Base-by-base conservation (phyloP, 2,329 filamentous ascomycete genomes). In the Calonectria naviculata region DNA sequence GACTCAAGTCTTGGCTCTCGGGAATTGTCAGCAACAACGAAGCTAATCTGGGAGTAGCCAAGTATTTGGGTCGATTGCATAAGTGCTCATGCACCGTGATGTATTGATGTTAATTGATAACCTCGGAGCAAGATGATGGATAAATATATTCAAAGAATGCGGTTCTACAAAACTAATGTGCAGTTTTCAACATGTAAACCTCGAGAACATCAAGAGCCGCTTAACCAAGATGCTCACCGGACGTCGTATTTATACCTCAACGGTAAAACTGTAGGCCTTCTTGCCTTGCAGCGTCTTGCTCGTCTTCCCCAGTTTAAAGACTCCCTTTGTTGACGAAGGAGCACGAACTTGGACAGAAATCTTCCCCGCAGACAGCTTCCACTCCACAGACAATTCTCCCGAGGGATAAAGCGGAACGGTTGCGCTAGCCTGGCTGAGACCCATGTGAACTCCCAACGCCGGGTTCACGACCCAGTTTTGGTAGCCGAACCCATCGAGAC, bases 391-490 rank as follows among this genome's bases (percentile, higher is more conserved):
- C 2, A 66, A 8, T n/a, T 44, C 28, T 6, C 49, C 49, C 9
- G 49, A 66, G 4, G 64, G 64, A 24, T 41, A 65, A 28, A 60
- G 28, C 34, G 64, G 64, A 28, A 66, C n/a, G 0, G 47, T 56
- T 19, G 64, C 64, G 15, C 49, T 28, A 1, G 64, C 64, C 9
- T 66, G 38, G 3, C 34, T 4, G 34, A 66, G 28, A 1, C 64
- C 64, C 47, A 66, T 58, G 29, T 56, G 29, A 28, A 66, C 38
- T n/a, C 64, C 64, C 13, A 60, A 19, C 15, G 29, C 64, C 13
- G 64, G 64, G n/a, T 54, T 58, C 13, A 66, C 31, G n/a, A 66
- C 19, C 64, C 64, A 66, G 28, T 66, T 66, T 24, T 46, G 26
- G 26, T 60, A 60, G 13, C 64, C 64, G 42, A 66, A 68, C n/a